A percentile compares a stretch with the other conserved stretches of the same genome.
phyloP scores from a whole-genome alignment of 2,329 filamentous ascomycete genomes.

The Hymenoscyphus linearis region DNA sequence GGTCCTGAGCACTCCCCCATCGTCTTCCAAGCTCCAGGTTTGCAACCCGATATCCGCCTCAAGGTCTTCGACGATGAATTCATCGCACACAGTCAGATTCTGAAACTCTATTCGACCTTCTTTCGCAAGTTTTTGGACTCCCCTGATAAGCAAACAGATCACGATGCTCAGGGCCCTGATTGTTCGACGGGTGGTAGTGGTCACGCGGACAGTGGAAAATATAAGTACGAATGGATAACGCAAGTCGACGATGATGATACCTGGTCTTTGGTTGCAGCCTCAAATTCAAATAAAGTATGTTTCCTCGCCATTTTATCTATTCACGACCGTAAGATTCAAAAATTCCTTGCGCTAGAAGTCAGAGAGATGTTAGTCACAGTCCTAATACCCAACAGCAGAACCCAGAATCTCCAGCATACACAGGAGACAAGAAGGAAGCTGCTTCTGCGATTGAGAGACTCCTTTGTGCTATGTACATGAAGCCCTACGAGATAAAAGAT shows the following conservation, averaged over 20 bases:
- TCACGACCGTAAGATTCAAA: not conserved
- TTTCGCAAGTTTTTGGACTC: not conserved
- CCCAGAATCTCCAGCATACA: not conserved
- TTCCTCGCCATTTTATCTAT: not conserved
- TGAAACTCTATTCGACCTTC: not conserved
- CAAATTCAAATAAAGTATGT: not conserved
- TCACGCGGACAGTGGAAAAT: not conserved
- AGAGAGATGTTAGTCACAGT: not conserved
- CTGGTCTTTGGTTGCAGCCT: not conserved
- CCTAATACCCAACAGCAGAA: not conserved
- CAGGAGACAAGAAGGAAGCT: not conserved
- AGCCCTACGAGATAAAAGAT: not conserved
- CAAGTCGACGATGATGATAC: conserved; percentile 1
- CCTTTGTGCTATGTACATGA: not conserved
- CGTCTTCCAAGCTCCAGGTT: not conserved
- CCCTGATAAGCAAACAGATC: not conserved
- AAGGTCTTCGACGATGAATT: not conserved
- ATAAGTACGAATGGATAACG: conserved; percentile 6
- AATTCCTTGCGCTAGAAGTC: too few relatives aligned
- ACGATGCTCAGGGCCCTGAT: not conserved
- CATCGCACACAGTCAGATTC: not conserved
- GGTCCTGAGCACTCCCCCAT: not conserved
- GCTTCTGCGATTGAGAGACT: not conserved
- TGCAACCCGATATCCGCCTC: not conserved
- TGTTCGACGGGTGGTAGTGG: not conserved